Base-by-base conservation (phyloP, 148 eudicot species). In the Persicaria maculosa region DNA sequence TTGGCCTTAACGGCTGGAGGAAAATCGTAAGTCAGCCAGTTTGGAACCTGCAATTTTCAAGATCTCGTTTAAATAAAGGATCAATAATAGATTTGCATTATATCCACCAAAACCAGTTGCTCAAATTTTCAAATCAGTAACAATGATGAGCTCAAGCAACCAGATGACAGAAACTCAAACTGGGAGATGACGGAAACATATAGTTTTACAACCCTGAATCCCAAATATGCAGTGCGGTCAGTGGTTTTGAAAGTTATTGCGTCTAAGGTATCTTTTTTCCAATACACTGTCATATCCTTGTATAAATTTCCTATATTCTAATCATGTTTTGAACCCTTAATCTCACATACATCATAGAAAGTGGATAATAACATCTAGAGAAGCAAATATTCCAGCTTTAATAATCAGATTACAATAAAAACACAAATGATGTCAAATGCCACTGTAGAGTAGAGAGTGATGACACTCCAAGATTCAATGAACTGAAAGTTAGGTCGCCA, bases 1-100 rank as follows among this genome's bases (percentile, higher is more conserved):
- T 94, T 94, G 55, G 98, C 91, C 85, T 91, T 94, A 59, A 94
- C 98, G 75, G 97, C 81, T n/a, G 95, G 87, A 9, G 98, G 97
- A 75, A 94, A 94, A 78, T 91, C 98, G 75, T 90, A 90, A 40
- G 96, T 91, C 86, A 94, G 77, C 98, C 98, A 94, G 10, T 84
- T 85, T 57, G 96, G 91, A 44, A 89, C 98, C 97, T 94, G 87
- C 47, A 65, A 36, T 12, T 65, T 40, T 40, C 4, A 65, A 14
- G 14, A 25, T 11, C 31, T 15, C 44, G 4, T 14, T 9, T 31
- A 12, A 62, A 62, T 57, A 17, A 17, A 57, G 19, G 62, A 19
- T 22, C 7, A 57, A 19, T 4, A 19, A 57, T 2, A 57, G 62
- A 57, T 57, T 57, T 57, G 31, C 62, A 57, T 20, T 57, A 22